Evolutionary conservation across 129 eudicot genomes (phyloP).

Genomic region (Solidago caesia): DNA sequence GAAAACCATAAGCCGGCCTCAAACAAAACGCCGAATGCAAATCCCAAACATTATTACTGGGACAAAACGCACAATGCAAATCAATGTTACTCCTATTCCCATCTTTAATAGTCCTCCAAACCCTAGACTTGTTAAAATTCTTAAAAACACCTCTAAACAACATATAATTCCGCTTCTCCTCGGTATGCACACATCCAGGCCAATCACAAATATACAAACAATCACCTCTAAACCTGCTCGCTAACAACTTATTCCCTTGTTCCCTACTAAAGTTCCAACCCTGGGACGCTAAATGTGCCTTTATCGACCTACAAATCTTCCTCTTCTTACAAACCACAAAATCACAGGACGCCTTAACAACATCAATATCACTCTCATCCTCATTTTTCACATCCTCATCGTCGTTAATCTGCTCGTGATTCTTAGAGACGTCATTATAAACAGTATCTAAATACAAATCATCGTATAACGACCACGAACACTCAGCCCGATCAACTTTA

Average conservation of each 20-base stretch:
- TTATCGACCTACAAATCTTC: conserved; percentile 38
- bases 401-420: conserved; percentile 18
- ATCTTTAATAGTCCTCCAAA: conserved; percentile 92
- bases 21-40: conserved; percentile 91
- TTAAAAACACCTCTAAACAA: conserved; percentile 83
- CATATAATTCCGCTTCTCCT: conserved; percentile 92
- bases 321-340: conserved; percentile 43
- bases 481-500: conserved; percentile 25
- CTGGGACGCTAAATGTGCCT: conserved; percentile 79
- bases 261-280: conserved; percentile 78
- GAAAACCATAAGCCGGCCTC: conserved; percentile 87
- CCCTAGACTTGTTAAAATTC: conserved; percentile 78
- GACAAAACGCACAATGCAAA: conserved; percentile 70
- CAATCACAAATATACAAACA: conserved; percentile 86
- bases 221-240: conserved; percentile 88
- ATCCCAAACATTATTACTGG: conserved; percentile 72
- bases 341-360: conserved; percentile 18
- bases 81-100: conserved; percentile 58
- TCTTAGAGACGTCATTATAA: conserved; percentile 43
- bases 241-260: conserved; percentile 84
- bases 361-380: not conserved
- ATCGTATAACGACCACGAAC: conserved; percentile 68
- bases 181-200: conserved; percentile 92
- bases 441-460: conserved; percentile 66
- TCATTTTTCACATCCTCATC: conserved; percentile 15